A percentile compares a stretch with the other conserved stretches of the same genome.
phyloP scores from a whole-genome alignment of 2,329 filamentous ascomycete genomes.

The Elsinoe perseae region DNA sequence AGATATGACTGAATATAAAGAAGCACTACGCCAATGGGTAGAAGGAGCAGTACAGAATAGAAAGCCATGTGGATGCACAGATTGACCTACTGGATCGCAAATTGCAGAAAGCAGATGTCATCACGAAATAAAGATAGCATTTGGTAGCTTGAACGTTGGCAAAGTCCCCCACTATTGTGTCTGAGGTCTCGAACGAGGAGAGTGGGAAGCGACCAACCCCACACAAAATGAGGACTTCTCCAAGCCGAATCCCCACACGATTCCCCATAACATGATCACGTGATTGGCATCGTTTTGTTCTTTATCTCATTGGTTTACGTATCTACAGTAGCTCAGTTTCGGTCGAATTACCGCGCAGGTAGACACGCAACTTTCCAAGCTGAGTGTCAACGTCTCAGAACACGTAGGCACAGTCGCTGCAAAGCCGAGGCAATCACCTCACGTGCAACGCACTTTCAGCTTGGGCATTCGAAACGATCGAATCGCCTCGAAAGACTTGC shows the following conservation, averaged over 20 bases:
- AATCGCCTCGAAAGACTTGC: too few species aligned
- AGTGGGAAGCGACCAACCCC: not conserved
- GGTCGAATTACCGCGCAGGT: too few species aligned
- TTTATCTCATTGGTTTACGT: not conserved
- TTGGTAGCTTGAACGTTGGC: not conserved
- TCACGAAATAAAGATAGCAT: not conserved
- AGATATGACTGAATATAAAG: slow-evolving; percentile 3
- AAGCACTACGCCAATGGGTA: not conserved
- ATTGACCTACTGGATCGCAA: not conserved
- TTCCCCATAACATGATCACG: not conserved
- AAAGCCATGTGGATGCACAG: not conserved
- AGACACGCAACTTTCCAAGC: too few species aligned
- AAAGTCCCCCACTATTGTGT: not conserved
- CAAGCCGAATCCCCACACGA: not conserved
- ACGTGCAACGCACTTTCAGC: too few species aligned
- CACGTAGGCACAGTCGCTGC: too few species aligned
- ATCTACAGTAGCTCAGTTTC: too few species aligned
- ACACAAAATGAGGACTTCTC: not conserved
- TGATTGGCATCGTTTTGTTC: not conserved
- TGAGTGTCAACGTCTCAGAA: not conserved
- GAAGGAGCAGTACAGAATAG: not conserved
- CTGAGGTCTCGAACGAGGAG: not conserved
- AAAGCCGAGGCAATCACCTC: too few species aligned
- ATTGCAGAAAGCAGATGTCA: not conserved
- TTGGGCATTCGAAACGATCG: too few species aligned